Evolutionary conservation across 768 basidiomycete genomes (phyloP).

Genomic region (Lactifluus piperatus): DNA sequence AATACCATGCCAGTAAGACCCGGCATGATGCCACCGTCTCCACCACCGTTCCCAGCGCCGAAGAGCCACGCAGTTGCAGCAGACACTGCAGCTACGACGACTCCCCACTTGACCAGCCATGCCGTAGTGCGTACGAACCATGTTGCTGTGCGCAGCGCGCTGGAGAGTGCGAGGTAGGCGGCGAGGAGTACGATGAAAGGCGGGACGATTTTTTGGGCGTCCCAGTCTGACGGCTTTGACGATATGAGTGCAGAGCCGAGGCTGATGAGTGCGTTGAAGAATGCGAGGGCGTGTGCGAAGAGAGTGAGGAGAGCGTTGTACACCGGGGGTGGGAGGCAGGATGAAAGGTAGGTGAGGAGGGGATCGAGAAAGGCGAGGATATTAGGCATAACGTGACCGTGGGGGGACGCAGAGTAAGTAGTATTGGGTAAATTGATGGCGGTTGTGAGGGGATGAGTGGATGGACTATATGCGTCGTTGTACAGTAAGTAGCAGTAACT

Average conservation of each 20-base stretch:
- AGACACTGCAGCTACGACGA: constrained; percentile 45
- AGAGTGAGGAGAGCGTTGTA: constrained; percentile 43
- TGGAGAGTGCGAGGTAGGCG: constrained; percentile 69
- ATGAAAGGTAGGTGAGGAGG: constrained; percentile 44
- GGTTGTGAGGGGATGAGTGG: neutral
- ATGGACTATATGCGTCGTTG: neutral
- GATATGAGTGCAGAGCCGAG: constrained; percentile 41
- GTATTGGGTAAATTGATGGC: neutral
- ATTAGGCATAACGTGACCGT: constrained; percentile 10
- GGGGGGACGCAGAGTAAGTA: neutral
- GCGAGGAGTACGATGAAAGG: constrained; percentile 64
- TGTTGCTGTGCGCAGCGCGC: constrained; percentile 68
- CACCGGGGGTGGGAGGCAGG: constrained; percentile 46
- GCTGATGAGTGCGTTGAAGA: constrained; percentile 40
- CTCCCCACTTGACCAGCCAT: constrained; percentile 74
- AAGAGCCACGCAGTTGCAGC: constrained; percentile 49
- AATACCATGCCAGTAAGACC: constrained; percentile 35
- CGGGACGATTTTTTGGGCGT: constrained; percentile 58
- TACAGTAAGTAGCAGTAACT: neutral
- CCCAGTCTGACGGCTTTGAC: constrained; percentile 52
- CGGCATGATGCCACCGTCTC: constrained; percentile 30
- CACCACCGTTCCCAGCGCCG: constrained; percentile 25
- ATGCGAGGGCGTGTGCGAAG: constrained; percentile 43
- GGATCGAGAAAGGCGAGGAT: constrained; percentile 46
- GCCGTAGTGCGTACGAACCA: constrained; percentile 61